phyloP scores from a whole-genome alignment of 1,284 basidiomycete species.

The Cystobasidiaceae sp. region DNA sequence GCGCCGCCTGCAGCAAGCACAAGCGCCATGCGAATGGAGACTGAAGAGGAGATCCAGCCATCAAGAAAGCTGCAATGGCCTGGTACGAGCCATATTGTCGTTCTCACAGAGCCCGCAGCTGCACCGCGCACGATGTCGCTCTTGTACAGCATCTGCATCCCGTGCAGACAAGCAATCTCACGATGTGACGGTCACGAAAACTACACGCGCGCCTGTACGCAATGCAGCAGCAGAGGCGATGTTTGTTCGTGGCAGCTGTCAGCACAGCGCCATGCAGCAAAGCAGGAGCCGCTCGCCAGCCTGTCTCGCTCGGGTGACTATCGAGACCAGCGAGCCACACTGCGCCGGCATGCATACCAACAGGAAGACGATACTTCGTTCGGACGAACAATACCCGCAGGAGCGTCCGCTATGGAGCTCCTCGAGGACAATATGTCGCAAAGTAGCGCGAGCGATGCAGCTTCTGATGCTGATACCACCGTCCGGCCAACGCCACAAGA shows the following conservation, averaged over 20 bases:
- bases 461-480: neutral
- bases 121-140: neutral
- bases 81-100: neutral
- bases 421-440: too few species aligned
- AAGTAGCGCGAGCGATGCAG: too few species aligned
- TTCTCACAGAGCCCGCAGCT: neutral
- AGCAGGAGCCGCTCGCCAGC: too few species aligned
- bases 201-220: slow-evolving; percentile 5
- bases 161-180: neutral
- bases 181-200: slow-evolving; percentile 17
- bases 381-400: neutral
- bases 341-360: neutral
- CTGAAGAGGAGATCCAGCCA: too few species aligned
- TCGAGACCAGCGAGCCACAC: neutral
- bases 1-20: neutral
- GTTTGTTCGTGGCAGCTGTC: neutral
- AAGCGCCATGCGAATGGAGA: too few species aligned
- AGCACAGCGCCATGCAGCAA: too few species aligned
- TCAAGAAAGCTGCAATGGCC: neutral
- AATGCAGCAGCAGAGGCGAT: neutral
- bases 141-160: neutral
- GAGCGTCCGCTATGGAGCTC: too few species aligned
- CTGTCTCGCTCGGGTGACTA: too few species aligned
- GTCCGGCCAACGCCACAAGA: neutral
- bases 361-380: neutral